Evolutionary conservation across 768 basidiomycete genomes (phyloP).

Genomic region (Albatrellus ellisii): DNA sequence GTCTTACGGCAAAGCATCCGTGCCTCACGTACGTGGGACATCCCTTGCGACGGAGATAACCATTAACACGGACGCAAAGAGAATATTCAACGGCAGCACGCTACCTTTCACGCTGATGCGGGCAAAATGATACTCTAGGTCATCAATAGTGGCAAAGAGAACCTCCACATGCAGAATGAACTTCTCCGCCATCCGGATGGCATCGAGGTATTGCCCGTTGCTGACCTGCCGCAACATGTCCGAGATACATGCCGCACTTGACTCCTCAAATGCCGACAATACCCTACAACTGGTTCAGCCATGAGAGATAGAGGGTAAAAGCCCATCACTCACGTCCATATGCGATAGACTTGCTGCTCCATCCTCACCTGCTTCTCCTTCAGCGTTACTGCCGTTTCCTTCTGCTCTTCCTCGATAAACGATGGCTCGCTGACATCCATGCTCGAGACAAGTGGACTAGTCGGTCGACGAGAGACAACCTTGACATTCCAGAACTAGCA

Average conservation of each 20-base stretch:
- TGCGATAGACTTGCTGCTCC: slow-evolving; percentile 96
- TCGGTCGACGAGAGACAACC: slow-evolving; percentile 63
- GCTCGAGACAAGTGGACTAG: slow-evolving; percentile 29
- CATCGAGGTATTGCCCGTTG: slow-evolving; percentile 91
- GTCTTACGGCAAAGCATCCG: slow-evolving; percentile 98
- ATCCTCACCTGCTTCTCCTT: slow-evolving; percentile 86
- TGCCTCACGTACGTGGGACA: slow-evolving; percentile 97
- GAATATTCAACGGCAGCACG: not conserved
- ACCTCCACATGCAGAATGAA: slow-evolving; percentile 98
- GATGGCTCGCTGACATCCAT: slow-evolving; percentile 26
- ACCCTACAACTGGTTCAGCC: slow-evolving; percentile 36
- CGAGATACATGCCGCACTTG: slow-evolving; percentile 97
- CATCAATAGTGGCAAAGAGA: slow-evolving; percentile 93
- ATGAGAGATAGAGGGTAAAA: not conserved
- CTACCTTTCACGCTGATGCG: slow-evolving; percentile 74
- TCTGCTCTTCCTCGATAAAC: slow-evolving; percentile 66
- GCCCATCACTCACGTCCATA: slow-evolving; percentile 76
- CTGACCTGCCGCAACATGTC: slow-evolving; percentile 98
- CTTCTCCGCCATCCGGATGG: slow-evolving; percentile 96
- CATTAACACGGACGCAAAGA: not conserved
- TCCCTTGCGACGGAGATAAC: slow-evolving; percentile 40
- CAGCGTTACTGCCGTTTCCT: slow-evolving; percentile 64
- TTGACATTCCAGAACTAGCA: slow-evolving; percentile 98
- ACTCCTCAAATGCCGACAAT: slow-evolving; percentile 95
- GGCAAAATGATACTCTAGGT: slow-evolving; percentile 82